Conservation (phyloP, 2,329 filamentous ascomycete genomes). For the Dothideomycetes sp. region DNA sequence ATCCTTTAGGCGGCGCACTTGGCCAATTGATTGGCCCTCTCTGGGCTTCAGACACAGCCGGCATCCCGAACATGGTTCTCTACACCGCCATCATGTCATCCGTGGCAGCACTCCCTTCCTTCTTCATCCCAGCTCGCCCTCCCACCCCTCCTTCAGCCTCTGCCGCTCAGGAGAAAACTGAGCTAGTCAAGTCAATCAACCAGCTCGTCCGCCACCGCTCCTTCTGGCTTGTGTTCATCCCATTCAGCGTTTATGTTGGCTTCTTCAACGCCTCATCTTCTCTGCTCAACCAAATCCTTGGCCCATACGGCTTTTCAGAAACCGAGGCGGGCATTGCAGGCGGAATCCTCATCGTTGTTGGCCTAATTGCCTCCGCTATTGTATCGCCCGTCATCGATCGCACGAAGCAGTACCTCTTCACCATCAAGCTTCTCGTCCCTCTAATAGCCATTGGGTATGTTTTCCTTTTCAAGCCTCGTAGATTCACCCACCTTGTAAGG, state of each 20-base stretch:
- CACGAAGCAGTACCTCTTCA: constrained; percentile 65
- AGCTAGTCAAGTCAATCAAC: constrained; percentile 44
- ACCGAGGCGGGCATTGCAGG: constrained; percentile 82
- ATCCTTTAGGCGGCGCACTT: constrained; percentile 73
- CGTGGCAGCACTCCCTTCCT: constrained; percentile 58
- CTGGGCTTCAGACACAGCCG: constrained; percentile 50
- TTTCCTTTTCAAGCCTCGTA: no score
- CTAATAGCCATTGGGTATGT: constrained; percentile 44
- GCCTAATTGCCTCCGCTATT: constrained; percentile 66
- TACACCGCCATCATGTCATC: constrained; percentile 70
- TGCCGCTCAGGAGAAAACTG: constrained; percentile 40
- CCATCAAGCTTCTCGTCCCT: constrained; percentile 65
- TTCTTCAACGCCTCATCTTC: constrained; percentile 90
- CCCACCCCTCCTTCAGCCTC: constrained; percentile 68
- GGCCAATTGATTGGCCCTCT: constrained; percentile 79
- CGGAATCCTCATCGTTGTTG: constrained; percentile 79
- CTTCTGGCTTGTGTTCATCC: constrained; percentile 69
- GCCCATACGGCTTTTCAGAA: constrained; percentile 74
- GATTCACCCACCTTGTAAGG: neutral
- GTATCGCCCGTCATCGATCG: constrained; percentile 74
- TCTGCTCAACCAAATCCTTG: constrained; percentile 80
- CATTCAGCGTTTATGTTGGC: constrained; percentile 78
- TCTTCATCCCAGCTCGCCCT: constrained; percentile 68
- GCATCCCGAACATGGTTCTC: constrained; percentile 73
- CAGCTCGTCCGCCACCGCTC: constrained; percentile 45